Conservation (phyloP, 805 yeast genomes). For the Metschnikowia colocasiae region DNA sequence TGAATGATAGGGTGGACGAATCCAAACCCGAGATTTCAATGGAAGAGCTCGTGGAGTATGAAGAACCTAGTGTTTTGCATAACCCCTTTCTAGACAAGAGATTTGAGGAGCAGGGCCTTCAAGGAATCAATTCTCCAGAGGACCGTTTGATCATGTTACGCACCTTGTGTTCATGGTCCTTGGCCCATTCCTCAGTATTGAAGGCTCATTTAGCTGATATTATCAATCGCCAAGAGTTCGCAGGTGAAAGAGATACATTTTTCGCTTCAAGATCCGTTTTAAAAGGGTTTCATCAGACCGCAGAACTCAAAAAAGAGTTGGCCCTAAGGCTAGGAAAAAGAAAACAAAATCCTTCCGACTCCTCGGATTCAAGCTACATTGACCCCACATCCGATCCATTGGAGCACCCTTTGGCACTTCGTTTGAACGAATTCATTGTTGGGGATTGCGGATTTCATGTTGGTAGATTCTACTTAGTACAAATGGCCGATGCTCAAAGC, state of each 20-base stretch:
- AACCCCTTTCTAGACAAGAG: conserved; percentile 24
- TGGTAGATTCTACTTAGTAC: conserved; percentile 38
- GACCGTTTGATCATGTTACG: conserved; percentile 38
- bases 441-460: conserved; percentile 40
- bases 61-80: conserved; percentile 14
- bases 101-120: conserved; percentile 33
- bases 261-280: conserved; percentile 35
- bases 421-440: conserved; percentile 33
- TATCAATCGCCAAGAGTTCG: conserved; percentile 30
- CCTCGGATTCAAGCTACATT: conserved; percentile 22
- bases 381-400: conserved; percentile 40
- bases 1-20: conserved; percentile 23
- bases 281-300: conserved; percentile 33
- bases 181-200: conserved; percentile 30
- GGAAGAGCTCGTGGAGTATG: conserved; percentile 13
- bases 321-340: conserved; percentile 27
- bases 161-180: conserved; percentile 34
- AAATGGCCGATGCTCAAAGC: conserved; percentile 31
- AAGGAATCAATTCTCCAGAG: conserved; percentile 27
- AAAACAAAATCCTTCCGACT: conserved; percentile 17
- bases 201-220: conserved; percentile 24
- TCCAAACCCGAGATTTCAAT: conserved; percentile 20
- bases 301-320: conserved; percentile 29
- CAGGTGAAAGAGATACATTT: conserved; percentile 37
- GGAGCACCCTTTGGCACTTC: conserved; percentile 28